Evolutionary conservation across 2,329 filamentous ascomycete species (phyloP), one percentile per base, ranked within the genome.

Genomic region (Acephala macrosclerotiorum): DNA sequence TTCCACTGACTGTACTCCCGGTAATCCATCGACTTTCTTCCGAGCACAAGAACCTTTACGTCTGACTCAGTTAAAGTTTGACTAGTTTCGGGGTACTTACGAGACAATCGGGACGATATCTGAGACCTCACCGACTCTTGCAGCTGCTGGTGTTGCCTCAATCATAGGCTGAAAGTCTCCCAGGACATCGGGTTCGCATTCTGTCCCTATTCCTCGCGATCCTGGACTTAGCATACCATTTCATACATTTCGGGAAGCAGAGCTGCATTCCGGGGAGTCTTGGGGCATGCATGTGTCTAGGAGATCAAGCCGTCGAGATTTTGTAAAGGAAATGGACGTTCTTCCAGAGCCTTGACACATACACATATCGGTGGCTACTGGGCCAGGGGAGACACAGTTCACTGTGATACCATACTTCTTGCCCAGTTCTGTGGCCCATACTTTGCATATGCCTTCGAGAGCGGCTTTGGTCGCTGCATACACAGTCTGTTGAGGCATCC

Each of bases 381-480:
- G 68, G 0, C 67, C 64, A 25, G 70, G 68, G 58, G 38, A 60
- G 22, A 68, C 60, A 25, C 66, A 65, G 40, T 69, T 68, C 3
- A 70, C 66, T 14, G 63, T 69, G 56, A 67, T 63, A 12, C 61
- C 58, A 61, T 65, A 65, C 20, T 68, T 68, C 29, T 36, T 36
- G 4, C 64, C 67, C 16, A 72, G 51, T 57, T 68, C 68, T 29
- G 64, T 63, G 6, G 66, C 67, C 68, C 65, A 66, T 14, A 64
- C 60, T 29, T 61, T 62, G 38, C 36, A 62, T 14, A 67, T 53
- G 3, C 60, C 67, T 35, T 65, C 67, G 18, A 90, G 74, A 6
- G 86, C 88, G 0, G 85, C 85, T 72, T 90, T 90, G 4, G 82
- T 84, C 0, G 84, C 82, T 56, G 80, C 81, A 74, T 89, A 90